phyloP scores from a whole-genome alignment of 2,329 filamentous ascomycete species.

The Claviceps sp. region DNA sequence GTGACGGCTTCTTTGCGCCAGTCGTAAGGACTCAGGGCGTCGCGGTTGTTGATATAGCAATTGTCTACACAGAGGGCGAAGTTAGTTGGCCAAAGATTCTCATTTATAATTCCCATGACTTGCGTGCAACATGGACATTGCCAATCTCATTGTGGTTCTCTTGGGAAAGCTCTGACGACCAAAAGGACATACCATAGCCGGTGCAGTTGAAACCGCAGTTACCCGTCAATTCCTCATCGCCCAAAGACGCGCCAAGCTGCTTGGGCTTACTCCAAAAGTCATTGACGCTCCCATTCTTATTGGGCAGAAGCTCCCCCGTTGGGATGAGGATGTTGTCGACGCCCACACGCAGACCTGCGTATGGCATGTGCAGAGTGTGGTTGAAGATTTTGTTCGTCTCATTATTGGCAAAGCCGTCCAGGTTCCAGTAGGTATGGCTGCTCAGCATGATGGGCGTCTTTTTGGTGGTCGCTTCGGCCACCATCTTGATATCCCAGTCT shows the following conservation, averaged over 20 bases:
- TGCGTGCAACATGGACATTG: no score
- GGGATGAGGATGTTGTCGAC: conserved; percentile 62
- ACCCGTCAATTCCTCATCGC: conserved; percentile 45
- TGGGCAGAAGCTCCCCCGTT: conserved; percentile 61
- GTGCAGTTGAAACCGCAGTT: conserved; percentile 75
- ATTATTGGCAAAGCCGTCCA: conserved; percentile 66
- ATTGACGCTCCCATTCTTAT: conserved; percentile 53
- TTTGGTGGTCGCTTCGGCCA: conserved; percentile 56
- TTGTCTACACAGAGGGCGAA: conserved; percentile 32
- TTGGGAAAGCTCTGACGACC: not conserved
- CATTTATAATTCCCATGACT: no score
- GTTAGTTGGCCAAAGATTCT: not conserved
- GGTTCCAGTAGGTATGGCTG: conserved; percentile 66
- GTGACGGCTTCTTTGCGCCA: conserved; percentile 53
- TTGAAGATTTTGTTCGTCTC: conserved; percentile 52
- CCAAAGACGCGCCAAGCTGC: conserved; percentile 58
- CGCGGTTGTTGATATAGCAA: conserved; percentile 56
- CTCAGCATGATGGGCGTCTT: conserved; percentile 76
- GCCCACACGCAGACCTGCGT: conserved; percentile 54
- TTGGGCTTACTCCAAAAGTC: conserved; percentile 77
- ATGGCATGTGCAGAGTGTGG: conserved; percentile 61
- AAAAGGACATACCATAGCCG: conserved; percentile 55
- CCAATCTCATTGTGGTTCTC: not conserved
- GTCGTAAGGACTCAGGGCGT: conserved; percentile 41
- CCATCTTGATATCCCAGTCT: conserved; percentile 62